Evolutionary conservation across 2,329 filamentous ascomycete genomes (phyloP), one percentile per base, ranked within the genome.

Genomic region (Nothophoma quercina): DNA sequence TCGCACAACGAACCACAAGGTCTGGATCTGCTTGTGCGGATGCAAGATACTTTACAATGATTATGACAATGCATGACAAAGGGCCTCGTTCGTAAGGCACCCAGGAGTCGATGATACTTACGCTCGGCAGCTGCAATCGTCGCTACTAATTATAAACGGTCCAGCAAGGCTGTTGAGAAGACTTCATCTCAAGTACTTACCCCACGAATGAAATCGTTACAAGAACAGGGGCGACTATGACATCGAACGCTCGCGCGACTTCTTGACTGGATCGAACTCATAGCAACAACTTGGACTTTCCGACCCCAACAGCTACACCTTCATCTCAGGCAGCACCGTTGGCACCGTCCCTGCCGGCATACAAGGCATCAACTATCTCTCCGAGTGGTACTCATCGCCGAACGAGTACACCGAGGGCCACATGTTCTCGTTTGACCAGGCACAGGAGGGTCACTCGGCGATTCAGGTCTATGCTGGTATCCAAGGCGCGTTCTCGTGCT

Each of bases 331-430:
- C 12, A 40, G 41, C 12, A 42, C n/a, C 6, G 15, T 36, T 2
- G 58, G 64, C 6, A 58, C 47, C 12, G 42, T 63, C 3, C 61
- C 68, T 1, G 60, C 51, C 15, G 60, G 59, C 28, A 59, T 51
- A 18, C 35, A 59, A 21, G 65, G 60, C 21, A 12, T 58, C 12
- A 66, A 67, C 44, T 71, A 67, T 53, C 28, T 47, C 12, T 67
- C 68, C 30, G 56, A 63, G 39, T 71, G 63, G 64, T 61, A 60
- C 16, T n/a, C n/a, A n/a, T n/a, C n/a, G n/a, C 16, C 10, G n/a
- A 41, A 39, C n/a, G 63, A 65, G 22, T 56, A 36, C 3, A 60
- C 59, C 1, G 51, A 60, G 32, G 58, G 52, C n/a, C 65, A 60
- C 18, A 55, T 51, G 10, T 71, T 63, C 62, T 62, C 67, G 3